Percentiles rank a stretch among this genome's conserved stretches.
These are phyloP conservation scores for Penicillium sp. DNA, from an alignment of 2,329 filamentous ascomycete species.

Conservation along the genomic window DNA sequence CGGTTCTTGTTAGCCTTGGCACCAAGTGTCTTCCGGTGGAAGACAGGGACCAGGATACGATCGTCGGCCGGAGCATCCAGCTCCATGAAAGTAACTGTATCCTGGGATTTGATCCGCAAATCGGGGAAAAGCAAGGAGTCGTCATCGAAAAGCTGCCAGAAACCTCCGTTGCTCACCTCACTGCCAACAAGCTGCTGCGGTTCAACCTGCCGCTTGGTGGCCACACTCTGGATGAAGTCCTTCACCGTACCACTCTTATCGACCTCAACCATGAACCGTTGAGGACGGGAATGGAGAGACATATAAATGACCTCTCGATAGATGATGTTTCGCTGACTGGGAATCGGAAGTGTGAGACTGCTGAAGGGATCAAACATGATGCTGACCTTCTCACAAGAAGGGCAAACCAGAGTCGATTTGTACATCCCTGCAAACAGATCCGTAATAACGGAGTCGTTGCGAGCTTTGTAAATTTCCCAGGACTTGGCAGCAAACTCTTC, in stretches of 20 bases:
- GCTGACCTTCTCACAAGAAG: conserved; percentile 87
- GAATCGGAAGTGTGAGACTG: conserved; percentile 85
- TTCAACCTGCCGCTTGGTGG: conserved; percentile 49
- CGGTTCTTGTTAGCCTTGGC: conserved; percentile 22
- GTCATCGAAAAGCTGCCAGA: conserved; percentile 84
- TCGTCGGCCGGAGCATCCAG: conserved; percentile 59
- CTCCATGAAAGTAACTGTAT: conserved; percentile 63
- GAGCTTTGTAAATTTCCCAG: conserved; percentile 85
- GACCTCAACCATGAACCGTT: conserved; percentile 73
- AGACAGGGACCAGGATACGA: conserved; percentile 49
- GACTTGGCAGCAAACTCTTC: conserved; percentile 81
- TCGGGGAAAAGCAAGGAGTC: conserved; percentile 62
- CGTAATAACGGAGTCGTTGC: conserved; percentile 92
- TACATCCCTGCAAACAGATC: conserved; percentile 98
- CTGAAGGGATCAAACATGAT: conserved; percentile 99
- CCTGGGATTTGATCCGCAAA: conserved; percentile 35
- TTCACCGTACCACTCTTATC: conserved; percentile 64
- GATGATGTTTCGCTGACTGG: conserved; percentile 76
- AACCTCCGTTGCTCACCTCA: conserved; percentile 78
- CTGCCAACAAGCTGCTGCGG: conserved; percentile 68
- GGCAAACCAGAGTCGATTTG: conserved; percentile 94
- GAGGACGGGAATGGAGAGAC: conserved; percentile 68
- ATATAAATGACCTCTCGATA: conserved; percentile 71
- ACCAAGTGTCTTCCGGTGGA: conserved; percentile 38
- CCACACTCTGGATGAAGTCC: conserved; percentile 51